Conservation (phyloP, 1,139 yeast genomes). For the Taphrina pruni region DNA sequence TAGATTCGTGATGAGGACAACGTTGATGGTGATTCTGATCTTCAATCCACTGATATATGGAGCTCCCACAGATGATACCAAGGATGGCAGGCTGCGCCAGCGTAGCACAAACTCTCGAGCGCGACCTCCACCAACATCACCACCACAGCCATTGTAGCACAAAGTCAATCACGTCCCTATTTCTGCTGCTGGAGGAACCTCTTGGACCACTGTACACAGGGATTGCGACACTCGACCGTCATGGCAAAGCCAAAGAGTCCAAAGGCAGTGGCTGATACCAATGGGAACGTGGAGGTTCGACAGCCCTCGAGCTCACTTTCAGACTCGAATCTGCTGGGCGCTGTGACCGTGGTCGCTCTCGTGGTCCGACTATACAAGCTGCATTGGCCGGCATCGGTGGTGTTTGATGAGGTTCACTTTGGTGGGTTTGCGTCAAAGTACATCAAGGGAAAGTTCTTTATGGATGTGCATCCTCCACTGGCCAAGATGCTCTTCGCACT, state of each 20-base stretch:
- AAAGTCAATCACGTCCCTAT: not conserved
- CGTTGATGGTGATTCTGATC: no score
- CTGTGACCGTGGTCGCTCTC: conserved; percentile 62
- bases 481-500: conserved; percentile 89
- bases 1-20: no score
- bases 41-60: no score
- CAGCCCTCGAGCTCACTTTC: not conserved
- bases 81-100: not conserved
- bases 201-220: no score
- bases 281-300: not conserved
- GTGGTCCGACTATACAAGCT: conserved; percentile 67
- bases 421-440: conserved; percentile 73
- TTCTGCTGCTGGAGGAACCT: not conserved
- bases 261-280: not conserved
- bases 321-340: conserved; percentile 52
- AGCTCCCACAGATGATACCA: no score
- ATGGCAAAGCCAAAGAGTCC: conserved; percentile 26
- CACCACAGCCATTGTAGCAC: conserved; percentile 20
- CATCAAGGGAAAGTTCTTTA: conserved; percentile 72
- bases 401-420: conserved; percentile 84
- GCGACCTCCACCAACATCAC: conserved; percentile 15
- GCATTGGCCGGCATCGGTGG: conserved; percentile 76
- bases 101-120: conserved; percentile 18
- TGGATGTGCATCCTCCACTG: conserved; percentile 95
- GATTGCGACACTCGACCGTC: not conserved